A percentile compares a stretch with the other conserved stretches of the same genome.
Conservation (phyloP, 129 eudicot species). For the Flaveria ramosissima region DNA sequence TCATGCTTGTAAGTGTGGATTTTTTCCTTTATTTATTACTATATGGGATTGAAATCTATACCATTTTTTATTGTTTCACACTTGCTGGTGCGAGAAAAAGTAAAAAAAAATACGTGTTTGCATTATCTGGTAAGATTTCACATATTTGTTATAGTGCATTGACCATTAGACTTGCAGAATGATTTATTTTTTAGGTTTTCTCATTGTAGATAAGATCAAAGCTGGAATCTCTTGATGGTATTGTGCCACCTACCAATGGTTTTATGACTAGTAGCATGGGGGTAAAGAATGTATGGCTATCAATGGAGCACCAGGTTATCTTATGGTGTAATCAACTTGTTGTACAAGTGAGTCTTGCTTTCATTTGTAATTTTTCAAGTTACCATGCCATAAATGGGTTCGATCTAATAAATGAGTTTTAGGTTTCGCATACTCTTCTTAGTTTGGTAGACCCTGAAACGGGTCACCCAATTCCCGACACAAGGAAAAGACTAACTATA, state of each 20-base stretch:
- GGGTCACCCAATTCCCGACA: slow-evolving; percentile 57
- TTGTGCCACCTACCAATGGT: slow-evolving; percentile 89
- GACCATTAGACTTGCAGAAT: slow-evolving; percentile 19
- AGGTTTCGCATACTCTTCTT: slow-evolving; percentile 98
- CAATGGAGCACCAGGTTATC: slow-evolving; percentile 99
- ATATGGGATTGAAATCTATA: not conserved
- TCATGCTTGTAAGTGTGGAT: not conserved
- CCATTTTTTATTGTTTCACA: not conserved
- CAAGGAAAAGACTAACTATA: slow-evolving; percentile 62
- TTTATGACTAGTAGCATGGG: slow-evolving; percentile 82
- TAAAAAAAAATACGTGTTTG: not conserved
- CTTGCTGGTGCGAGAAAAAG: not conserved
- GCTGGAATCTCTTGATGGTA: slow-evolving; percentile 85
- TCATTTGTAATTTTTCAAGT: slow-evolving; percentile 6
- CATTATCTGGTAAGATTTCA: not conserved
- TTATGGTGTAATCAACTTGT: slow-evolving; percentile 98
- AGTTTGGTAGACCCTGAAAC: slow-evolving; percentile 76
- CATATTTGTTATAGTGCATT: not conserved
- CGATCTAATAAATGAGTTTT: slow-evolving; percentile 39
- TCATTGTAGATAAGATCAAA: slow-evolving; percentile 75
- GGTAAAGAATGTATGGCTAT: slow-evolving; percentile 93
- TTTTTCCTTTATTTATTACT: not conserved
- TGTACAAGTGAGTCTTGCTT: slow-evolving; percentile 71
- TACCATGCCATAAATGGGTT: slow-evolving; percentile 20
- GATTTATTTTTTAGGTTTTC: slow-evolving; percentile 27